Percentiles rank a stretch among this genome's conserved stretches.
These are phyloP conservation scores for Aspergillus sp. DNA, from an alignment of 2,329 filamentous ascomycete genomes.

Conservation along the genomic window DNA sequence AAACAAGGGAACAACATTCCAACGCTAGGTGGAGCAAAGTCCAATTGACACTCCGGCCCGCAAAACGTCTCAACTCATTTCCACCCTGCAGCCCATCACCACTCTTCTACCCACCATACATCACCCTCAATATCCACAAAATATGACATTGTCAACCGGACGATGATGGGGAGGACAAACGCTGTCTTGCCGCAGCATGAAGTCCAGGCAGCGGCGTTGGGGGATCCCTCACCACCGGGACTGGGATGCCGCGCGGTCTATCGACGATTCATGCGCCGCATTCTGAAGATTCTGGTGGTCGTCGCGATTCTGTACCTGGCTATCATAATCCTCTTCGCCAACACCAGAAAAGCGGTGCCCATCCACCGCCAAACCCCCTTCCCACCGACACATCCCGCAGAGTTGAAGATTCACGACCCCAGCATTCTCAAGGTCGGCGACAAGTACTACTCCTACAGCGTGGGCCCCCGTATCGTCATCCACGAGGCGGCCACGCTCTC, in stretches of 20 bases:
- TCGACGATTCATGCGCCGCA: not conserved
- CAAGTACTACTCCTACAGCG: conserved; percentile 32
- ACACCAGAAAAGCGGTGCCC: not conserved
- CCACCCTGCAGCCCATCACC: too few species aligned
- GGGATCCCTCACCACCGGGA: too few species aligned
- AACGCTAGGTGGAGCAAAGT: too few species aligned
- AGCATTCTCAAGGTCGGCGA: conserved; percentile 26
- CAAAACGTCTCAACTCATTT: too few species aligned
- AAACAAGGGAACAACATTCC: too few species aligned
- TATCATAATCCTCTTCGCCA: not conserved
- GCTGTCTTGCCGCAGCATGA: too few species aligned
- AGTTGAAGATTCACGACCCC: conserved; percentile 31
- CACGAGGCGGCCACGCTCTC: conserved; percentile 25
- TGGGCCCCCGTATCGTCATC: conserved; percentile 30
- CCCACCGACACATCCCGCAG: conserved; percentile 8
- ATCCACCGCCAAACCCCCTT: not conserved
- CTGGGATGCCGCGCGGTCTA: not conserved
- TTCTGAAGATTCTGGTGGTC: not conserved
- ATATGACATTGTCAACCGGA: too few species aligned
- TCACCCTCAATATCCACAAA: too few species aligned
- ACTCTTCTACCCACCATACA: too few species aligned
- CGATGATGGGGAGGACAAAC: too few species aligned
- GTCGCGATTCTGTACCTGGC: not conserved
- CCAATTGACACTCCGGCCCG: too few species aligned
- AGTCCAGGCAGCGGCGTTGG: too few species aligned